A percentile compares a stretch with the other conserved stretches of the same genome.
These are phyloP conservation scores for Cystobasidium onofrii DNA, from an alignment of 768 basidiomycete genomes.

Conservation along the genomic window DNA sequence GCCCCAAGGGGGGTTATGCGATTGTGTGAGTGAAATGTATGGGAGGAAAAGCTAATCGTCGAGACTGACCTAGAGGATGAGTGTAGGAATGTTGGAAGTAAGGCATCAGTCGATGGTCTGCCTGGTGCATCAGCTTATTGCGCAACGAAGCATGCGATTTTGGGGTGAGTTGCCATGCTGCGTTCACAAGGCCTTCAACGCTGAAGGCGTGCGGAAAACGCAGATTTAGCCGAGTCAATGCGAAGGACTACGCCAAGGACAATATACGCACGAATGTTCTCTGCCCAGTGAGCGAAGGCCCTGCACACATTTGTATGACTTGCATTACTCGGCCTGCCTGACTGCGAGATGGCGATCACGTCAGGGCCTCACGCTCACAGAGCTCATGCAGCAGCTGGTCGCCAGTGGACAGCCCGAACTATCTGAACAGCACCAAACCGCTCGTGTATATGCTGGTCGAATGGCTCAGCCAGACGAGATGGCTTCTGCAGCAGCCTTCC, in stretches of 20 bases:
- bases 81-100: background rate
- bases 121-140: constrained; percentile 10
- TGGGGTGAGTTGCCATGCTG: background rate
- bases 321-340: too few relatives aligned
- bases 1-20: background rate
- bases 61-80: background rate
- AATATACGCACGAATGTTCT: constrained; percentile 12
- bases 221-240: constrained; percentile 14
- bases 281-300: background rate
- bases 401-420: constrained; percentile 3
- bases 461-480: background rate
- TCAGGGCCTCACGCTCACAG: constrained; percentile 1
- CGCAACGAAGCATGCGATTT: constrained; percentile 4
- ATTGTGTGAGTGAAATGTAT: constrained; percentile 22
- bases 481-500: background rate
- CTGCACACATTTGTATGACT: too few relatives aligned
- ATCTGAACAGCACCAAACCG: background rate
- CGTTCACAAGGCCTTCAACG: background rate
- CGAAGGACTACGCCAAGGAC: constrained; percentile 6
- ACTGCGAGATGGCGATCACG: too few relatives aligned
- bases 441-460: background rate
- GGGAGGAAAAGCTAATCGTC: too few relatives aligned
- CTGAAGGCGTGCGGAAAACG: background rate
- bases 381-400: background rate
- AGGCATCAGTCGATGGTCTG: constrained; percentile 13